phyloP scores from a whole-genome alignment of 768 basidiomycete species.

The Lactarius hatsudake region DNA sequence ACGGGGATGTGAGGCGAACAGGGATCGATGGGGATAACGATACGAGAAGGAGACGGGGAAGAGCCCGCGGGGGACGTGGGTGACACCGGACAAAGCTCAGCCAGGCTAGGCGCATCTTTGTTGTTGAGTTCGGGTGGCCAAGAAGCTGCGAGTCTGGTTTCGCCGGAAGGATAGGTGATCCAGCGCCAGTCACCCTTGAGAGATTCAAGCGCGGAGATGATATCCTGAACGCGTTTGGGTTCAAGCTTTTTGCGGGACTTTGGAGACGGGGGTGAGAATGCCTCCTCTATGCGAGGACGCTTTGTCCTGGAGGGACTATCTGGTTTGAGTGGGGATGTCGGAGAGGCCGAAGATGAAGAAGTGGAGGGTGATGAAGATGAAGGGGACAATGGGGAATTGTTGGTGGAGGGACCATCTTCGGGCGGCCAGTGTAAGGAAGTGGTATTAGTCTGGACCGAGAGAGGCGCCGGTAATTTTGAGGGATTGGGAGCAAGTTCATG shows the following conservation, averaged over 20 bases:
- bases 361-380: slow-evolving; percentile 13
- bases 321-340: slow-evolving; percentile 11
- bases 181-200: slow-evolving; percentile 28
- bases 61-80: slow-evolving; percentile 30
- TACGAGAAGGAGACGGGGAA: slow-evolving; percentile 29
- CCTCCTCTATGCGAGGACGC: slow-evolving; percentile 26
- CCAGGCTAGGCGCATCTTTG: slow-evolving; percentile 23
- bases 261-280: slow-evolving; percentile 7
- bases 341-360: slow-evolving; percentile 6
- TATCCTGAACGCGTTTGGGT: slow-evolving; percentile 21
- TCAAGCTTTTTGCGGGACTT: slow-evolving; percentile 24
- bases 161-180: slow-evolving; percentile 27
- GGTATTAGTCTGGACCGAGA: slow-evolving; percentile 26
- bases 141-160: slow-evolving; percentile 28
- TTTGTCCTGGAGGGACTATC: slow-evolving; percentile 28
- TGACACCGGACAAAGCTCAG: slow-evolving; percentile 24
- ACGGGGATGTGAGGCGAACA: slow-evolving; percentile 60
- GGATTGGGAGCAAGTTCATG: slow-evolving; percentile 17
- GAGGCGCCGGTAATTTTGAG: slow-evolving; percentile 24
- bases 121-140: slow-evolving; percentile 29
- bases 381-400: slow-evolving; percentile 17
- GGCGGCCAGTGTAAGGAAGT: slow-evolving; percentile 15
- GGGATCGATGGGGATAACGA: slow-evolving; percentile 41
- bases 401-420: slow-evolving; percentile 14
- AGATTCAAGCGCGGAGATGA: slow-evolving; percentile 26